Conservation (phyloP, 1,139 yeast genomes). For the Blastobotrys buckinghamii region DNA sequence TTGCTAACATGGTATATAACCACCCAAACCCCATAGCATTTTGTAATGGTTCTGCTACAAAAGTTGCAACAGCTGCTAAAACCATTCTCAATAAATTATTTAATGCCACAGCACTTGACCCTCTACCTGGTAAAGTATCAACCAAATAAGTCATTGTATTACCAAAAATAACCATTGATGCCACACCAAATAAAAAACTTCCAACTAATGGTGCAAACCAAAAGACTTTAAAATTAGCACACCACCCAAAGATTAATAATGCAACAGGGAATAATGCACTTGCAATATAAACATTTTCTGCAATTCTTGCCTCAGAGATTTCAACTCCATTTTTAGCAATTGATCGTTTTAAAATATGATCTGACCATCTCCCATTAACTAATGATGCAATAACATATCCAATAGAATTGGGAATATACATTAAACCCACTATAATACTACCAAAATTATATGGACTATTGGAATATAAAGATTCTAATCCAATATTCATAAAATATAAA, state of each 20-base stretch:
- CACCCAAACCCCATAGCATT: conserved; percentile 62
- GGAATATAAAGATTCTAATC: conserved; percentile 60
- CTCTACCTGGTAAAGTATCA: conserved; percentile 80
- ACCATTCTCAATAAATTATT: conserved; percentile 70
- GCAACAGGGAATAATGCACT: conserved; percentile 58
- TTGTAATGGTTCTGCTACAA: conserved; percentile 63
- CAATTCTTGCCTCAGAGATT: conserved; percentile 73
- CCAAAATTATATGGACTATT: conserved; percentile 63
- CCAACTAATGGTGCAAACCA: conserved; percentile 79
- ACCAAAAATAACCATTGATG: conserved; percentile 80
- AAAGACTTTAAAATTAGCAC: conserved; percentile 54
- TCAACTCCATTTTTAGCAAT: conserved; percentile 56
- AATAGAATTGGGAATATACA: conserved; percentile 78
- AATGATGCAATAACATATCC: conserved; percentile 70
- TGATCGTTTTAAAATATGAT: conserved; percentile 49
- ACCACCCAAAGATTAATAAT: conserved; percentile 76
- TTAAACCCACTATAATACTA: conserved; percentile 61
- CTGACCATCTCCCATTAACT: conserved; percentile 77
- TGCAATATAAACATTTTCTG: conserved; percentile 67
- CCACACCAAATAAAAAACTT: conserved; percentile 73
- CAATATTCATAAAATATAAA: conserved; percentile 68
- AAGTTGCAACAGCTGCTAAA: conserved; percentile 71
- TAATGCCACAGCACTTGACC: conserved; percentile 84
- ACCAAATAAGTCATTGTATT: conserved; percentile 76
- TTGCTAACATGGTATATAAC: conserved; percentile 60